Evolutionary conservation across 352 stramenopile species (phyloP), one percentile per base, ranked within the genome.

Genomic region (Pythium myriotylum): DNA sequence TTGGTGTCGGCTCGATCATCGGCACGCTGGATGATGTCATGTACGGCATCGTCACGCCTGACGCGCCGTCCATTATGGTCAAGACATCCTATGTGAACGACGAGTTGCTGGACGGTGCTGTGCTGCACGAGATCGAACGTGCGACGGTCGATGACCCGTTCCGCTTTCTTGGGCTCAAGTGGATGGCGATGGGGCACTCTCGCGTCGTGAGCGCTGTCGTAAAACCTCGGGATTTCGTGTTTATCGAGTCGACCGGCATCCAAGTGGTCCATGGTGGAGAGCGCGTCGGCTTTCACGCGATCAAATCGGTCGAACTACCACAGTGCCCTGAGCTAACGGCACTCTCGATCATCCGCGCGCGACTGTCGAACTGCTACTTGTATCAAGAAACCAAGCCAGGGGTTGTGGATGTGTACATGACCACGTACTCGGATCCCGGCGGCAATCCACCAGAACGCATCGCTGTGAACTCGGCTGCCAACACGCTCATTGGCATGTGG

Each of bases 11-110:
- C 37, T 67, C 71, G 47, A 72, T 89, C 47, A 29, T 57, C 41
- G 77, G 77, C 4, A 77, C 66, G 20, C 69, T 89, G 6, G 75
- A 86, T 58, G 77, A 89, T 55, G 71, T 82, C 51, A 80, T 86
- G 70, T 84, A 79, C 51, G 76, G 76, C 19, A 77, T 63, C 2
- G 58, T 77, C 41, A 72, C 73, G 43, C 45, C 53, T 61, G 12
- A 77, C 52, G 23, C 54, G 68, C 7, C 42, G 51, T n/a, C 59
- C 1, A 54, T 84, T 33, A 76, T 78, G 45, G 73, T 79, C 35
- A 76, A 76, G 23, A 53, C 58, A 13, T 49, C 47, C 1, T 32
- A 51, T 23, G 51, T 75, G 9, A 54, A 67, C 3, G 63, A 70
- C 46, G 54, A 52, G n/a, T 39, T 65, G 14, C 13, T 27, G 17